Base-by-base conservation (phyloP, 73 alveolate genomes). In the Paramecium biaurelia region DNA sequence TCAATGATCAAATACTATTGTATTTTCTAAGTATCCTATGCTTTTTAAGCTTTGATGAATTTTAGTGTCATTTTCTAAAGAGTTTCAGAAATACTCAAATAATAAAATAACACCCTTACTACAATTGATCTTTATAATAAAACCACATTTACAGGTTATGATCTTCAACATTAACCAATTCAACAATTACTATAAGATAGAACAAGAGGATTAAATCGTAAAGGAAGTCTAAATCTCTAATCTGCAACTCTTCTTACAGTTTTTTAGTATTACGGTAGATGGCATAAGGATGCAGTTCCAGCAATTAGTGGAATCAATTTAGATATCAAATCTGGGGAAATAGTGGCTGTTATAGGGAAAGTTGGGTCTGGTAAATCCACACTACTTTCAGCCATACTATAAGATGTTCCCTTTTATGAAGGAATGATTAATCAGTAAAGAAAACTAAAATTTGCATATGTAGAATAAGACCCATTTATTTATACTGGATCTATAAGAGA, bases 321-420 rank as follows among this genome's bases (percentile, higher is more conserved):
- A 14, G 92, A 93, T 0, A 93, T 93, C 23, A 42, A 92, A 58
- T 21, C 86, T 32, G 96, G 96, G 4, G 90, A 76, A 20, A 43
- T 79, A 14, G 20, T 92, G 21, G 95, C 93, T 28, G 85, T 93
- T 10, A 63, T 76, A 11, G 96, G 96, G 14, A 72, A 72, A 35
- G 85, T 84, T 28, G 96, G 96, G 9, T 67, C 93, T 37, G 96
- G 96, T n/a, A 93, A 93, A 45, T 92, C 95, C 9, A 68, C 96
- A 14, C 85, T 93, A 12, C 79, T 93, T 26, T 30, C 92, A 53
- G 42, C 92, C 34, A 43, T 85, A 53, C 57, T 93, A 47, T 41
- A 84, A 53, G 93, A 93, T 84, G 24, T 74, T 21, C 93, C 92
- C 12, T 92, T 45, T 32, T 76, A 41, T 57, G 72, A 49, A 12